Evolutionary conservation across 345 rosid species (phyloP).

Genomic region (Eucalyptus tenuipes): DNA sequence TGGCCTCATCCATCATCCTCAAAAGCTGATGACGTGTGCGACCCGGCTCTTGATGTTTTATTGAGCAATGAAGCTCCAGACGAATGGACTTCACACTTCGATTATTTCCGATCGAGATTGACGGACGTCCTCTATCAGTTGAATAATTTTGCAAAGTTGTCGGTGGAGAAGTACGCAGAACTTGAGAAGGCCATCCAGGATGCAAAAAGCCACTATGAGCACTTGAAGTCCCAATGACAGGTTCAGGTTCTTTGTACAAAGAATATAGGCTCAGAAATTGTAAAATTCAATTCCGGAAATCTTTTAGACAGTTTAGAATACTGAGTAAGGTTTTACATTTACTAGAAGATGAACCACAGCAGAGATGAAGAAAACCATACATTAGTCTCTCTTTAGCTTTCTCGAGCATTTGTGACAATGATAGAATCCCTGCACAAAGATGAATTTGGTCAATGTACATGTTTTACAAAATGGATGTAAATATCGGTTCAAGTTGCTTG

Average conservation of each 20-base stretch:
- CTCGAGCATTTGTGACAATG: neutral
- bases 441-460: neutral
- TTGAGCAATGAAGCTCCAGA: conserved; percentile 44
- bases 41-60: conserved; percentile 13
- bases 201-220: conserved; percentile 27
- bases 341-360: neutral
- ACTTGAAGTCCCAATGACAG: conserved; percentile 1
- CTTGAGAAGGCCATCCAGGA: conserved; percentile 29
- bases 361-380: neutral
- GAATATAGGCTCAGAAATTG: neutral
- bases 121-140: conserved; percentile 41
- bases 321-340: neutral
- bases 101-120: conserved; percentile 44
- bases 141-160: conserved; percentile 33
- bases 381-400: neutral
- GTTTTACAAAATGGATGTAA: neutral
- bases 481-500: neutral
- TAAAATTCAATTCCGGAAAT: neutral
- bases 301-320: neutral
- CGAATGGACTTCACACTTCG: conserved; percentile 38
- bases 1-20: neutral
- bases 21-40: conserved; percentile 23
- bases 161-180: conserved; percentile 39
- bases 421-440: neutral
- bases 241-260: neutral